Evolutionary conservation across 2,329 filamentous ascomycete genomes (phyloP), one percentile per base, ranked within the genome.

Genomic region (Bipolaris sorokiniana): DNA sequence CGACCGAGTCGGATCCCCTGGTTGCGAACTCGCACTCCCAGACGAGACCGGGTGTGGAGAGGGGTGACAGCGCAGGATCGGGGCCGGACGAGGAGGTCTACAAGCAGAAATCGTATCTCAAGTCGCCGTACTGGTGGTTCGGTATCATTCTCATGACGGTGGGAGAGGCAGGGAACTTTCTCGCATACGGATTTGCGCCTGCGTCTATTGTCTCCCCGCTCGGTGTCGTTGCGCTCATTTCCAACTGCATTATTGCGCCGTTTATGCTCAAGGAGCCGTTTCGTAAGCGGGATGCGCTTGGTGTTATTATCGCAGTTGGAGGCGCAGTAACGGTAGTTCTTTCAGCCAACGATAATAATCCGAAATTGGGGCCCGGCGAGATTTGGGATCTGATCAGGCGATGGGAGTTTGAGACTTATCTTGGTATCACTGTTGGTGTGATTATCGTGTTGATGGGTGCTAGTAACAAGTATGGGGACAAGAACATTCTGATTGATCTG

Each of bases 181-280:
- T 99, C 62, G 95, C 95, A 0, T 99, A 99, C 72, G 95, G 95
- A 22, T 99, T 99, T 75, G 95, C 95, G 28, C 95, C 95, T 3
- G 95, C 95, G 7, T 98, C 95, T 13, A 97, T 99, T 68, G 95
- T 99, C 40, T 97, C 93, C 33, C 95, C 95, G 0, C 82, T 99
- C 5, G 95, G 95, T 9, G 95, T 99, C n/a, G 95, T 99, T 11
- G 95, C 95, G 2, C 82, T 99, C 61, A 88, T 99, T 44, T 97
- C 93, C 42, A 99, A 99, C 78, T 99, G 95, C 77, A 86, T 99
- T 58, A 97, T 99, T 73, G 95, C 95, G 2, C 95, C 95, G 0
- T 88, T 95, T 61, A 88, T 99, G 82, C 88, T 99, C 64, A 93
- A 97, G 72, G 95, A 99, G 78, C 84, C 83, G 48, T 97, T 99